These are phyloP conservation scores for Myxozyma sirexii DNA, from an alignment of 805 yeast genomes.

Conservation along the genomic window DNA sequence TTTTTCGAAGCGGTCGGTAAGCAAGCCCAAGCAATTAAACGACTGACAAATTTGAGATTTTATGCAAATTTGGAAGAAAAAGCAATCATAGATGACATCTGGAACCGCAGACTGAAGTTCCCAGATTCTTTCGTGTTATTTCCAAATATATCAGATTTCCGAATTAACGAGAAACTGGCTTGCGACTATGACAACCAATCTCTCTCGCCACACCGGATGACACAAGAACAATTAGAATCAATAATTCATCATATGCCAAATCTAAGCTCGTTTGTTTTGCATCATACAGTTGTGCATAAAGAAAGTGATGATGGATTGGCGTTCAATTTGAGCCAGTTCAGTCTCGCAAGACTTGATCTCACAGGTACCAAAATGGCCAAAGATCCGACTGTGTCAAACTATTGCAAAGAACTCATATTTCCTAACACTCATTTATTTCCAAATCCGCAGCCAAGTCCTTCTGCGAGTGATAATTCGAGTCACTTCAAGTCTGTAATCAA, in stretches of 20 bases:
- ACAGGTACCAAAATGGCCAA: neutral
- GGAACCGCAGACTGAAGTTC: neutral
- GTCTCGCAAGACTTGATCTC: neutral
- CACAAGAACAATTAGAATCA: neutral
- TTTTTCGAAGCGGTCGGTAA: neutral
- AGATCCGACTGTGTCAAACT: neutral
- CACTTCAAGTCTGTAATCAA: neutral
- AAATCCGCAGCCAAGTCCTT: no score
- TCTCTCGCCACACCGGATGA: neutral
- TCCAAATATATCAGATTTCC: slow-evolving; percentile 15
- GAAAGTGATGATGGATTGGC: neutral
- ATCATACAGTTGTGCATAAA: neutral
- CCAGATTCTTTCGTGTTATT: neutral
- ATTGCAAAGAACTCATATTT: neutral
- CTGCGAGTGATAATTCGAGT: neutral
- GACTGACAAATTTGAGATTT: slow-evolving; percentile 16
- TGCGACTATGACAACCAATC: neutral
- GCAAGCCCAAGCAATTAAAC: neutral
- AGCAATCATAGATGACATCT: neutral
- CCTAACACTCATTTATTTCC: neutral
- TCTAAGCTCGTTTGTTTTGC: neutral
- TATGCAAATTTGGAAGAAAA: neutral
- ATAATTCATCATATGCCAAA: slow-evolving; percentile 3
- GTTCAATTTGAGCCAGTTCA: neutral
- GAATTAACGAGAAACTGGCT: slow-evolving; percentile 8